Evolutionary conservation across 345 rosid genomes (phyloP), one percentile per base, ranked within the genome.

Genomic region (Heritiera fomes): DNA sequence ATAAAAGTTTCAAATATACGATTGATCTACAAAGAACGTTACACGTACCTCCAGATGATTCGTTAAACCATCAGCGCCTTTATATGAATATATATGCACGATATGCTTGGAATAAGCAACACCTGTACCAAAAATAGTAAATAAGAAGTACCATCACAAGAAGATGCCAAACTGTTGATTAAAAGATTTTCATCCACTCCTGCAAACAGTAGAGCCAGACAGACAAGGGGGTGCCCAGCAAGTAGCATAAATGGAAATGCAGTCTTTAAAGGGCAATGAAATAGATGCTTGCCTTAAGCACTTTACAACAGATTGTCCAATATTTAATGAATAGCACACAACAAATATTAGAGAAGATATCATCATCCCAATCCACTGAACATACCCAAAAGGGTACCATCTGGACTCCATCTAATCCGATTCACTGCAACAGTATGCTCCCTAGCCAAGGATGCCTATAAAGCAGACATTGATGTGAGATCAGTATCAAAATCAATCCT

Each of bases 61-160:
- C 41, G 53, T 47, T 8, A 65, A 73, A 62, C 74, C 83, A 56
- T 69, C 61, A 52, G 49, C 80, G 61, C 78, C 88, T 43, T 75
- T 66, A 77, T 79, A 86, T 9, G 86, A 81, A 69, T 83, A 86
- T 55, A 86, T 59, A 49, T 81, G 83, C 75, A 83, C 86, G 0
- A 86, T 74, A 50, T 86, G 86, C 73, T 81, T 83, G 38, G 88
- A 83, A 63, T 81, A 86, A 0, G 88, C 88, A 81, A 81, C 84
- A 74, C 88, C 88, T 86, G 64, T 18, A 60, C 47, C 46, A 76
- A 47, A 28, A 17, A 69, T 32, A 12, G 14, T 3, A 49, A 72
- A 28, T 12, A 67, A 15, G 41, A 77, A 34, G 23, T 60, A 59
- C 28, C 32, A 38, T 55, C 34, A 74, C 17, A 7, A 11, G 53